Conservation (phyloP, 2,329 filamentous ascomycete species). For the Penicillium sp. region DNA sequence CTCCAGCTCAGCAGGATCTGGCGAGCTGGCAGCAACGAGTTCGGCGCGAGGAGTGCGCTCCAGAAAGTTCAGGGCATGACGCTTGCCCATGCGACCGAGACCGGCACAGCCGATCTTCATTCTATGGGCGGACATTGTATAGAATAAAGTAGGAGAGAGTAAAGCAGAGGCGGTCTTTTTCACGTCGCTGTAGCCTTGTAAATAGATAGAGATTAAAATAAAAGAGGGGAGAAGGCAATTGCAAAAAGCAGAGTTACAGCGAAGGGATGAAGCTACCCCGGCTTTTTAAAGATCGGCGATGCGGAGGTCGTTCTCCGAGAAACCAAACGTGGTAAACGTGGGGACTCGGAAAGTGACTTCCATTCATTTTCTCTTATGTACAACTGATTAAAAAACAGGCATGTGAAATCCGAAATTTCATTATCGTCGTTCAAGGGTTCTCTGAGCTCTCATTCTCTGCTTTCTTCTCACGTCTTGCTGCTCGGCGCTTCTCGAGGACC, state of each 20-base stretch:
- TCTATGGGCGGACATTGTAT: conserved; percentile 33
- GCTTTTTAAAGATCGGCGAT: conserved; percentile 10
- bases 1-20: conserved; percentile 50
- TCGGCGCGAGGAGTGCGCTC: conserved; percentile 53
- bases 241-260: not conserved
- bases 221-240: not conserved
- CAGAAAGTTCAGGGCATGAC: conserved; percentile 56
- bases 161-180: too few relatives aligned
- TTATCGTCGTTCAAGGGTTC: not conserved
- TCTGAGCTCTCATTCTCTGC: conserved; percentile 11
- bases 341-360: conserved; percentile 28
- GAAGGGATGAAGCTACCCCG: not conserved
- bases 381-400: too few relatives aligned
- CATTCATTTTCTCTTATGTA: too few relatives aligned
- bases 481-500: conserved; percentile 47
- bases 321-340: too few relatives aligned
- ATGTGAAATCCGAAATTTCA: not conserved
- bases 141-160: not conserved
- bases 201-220: not conserved
- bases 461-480: conserved; percentile 33
- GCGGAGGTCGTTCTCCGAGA: conserved; percentile 25
- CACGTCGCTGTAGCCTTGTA: not conserved
- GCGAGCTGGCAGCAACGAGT: conserved; percentile 55
- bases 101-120: conserved; percentile 54
- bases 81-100: conserved; percentile 56